Conservation (phyloP, 2,329 filamentous ascomycete genomes). For the Penicillium sp. region DNA sequence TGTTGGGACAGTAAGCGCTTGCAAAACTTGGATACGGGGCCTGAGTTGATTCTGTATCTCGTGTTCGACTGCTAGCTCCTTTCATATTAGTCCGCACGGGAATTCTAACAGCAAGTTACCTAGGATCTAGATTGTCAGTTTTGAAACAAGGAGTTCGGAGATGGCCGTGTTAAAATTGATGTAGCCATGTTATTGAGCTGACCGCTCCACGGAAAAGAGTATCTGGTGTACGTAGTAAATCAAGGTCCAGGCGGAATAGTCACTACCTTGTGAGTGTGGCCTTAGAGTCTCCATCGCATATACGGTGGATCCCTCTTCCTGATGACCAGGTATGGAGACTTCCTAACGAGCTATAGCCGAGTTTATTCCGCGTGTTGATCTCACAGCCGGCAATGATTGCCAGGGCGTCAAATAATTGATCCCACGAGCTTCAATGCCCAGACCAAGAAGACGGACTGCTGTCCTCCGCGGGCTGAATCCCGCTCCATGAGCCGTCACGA, state of each 20-base stretch:
- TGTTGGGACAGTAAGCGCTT: not conserved
- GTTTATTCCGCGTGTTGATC: not conserved
- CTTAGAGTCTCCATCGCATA: not conserved
- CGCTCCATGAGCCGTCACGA: not conserved
- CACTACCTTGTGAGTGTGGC: not conserved
- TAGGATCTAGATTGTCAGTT: not conserved
- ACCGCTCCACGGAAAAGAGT: not conserved
- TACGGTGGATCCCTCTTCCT: not conserved
- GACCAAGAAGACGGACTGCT: not conserved
- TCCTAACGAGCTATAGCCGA: not conserved
- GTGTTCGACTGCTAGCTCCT: too few relatives aligned
- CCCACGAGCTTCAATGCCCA: not conserved
- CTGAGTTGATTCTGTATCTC: not conserved
- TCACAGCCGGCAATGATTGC: not conserved
- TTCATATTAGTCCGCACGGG: not conserved
- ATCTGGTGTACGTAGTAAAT: not conserved
- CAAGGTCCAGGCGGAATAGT: not conserved
- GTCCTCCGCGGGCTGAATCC: conserved; percentile 3
- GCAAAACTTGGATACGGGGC: not conserved
- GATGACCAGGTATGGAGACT: not conserved
- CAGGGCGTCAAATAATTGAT: not conserved
- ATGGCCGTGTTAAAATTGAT: not conserved
- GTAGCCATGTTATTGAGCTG: not conserved
- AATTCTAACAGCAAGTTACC: not conserved
- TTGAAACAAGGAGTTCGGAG: not conserved